phyloP scores from a whole-genome alignment of 179 eudicot species.

The Spinacia oleracea region DNA sequence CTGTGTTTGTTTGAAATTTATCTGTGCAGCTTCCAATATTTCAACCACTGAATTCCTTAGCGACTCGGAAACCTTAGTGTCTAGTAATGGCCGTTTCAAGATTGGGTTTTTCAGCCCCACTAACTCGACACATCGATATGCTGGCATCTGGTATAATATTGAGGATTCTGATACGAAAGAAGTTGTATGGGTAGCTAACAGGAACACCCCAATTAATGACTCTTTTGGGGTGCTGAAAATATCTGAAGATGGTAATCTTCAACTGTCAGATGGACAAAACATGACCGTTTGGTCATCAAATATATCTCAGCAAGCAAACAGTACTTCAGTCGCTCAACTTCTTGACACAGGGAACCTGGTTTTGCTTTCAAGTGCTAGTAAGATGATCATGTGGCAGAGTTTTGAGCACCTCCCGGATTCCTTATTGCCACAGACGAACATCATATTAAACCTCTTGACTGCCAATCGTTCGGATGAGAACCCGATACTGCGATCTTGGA shows the following conservation, averaged over 20 bases:
- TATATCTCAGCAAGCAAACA: constrained; percentile 3
- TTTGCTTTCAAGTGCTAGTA: constrained; percentile 9
- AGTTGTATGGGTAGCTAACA: constrained; percentile 36
- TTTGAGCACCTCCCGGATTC: constrained; percentile 29
- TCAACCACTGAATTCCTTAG: not conserved
- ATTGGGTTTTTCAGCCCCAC: constrained; percentile 31
- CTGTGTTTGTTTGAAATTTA: not conserved
- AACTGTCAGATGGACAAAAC: constrained; percentile 19
- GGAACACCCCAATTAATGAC: constrained; percentile 22
- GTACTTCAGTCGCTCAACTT: constrained; percentile 27
- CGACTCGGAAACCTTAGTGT: constrained; percentile 13
- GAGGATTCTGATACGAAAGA: not conserved
- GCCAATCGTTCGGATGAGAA: not conserved
- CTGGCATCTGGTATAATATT: constrained; percentile 31
- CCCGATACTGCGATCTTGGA: constrained; percentile 30
- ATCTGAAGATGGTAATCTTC: constrained; percentile 32
- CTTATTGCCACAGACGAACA: not conserved
- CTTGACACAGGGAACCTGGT: constrained; percentile 31
- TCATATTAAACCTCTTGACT: not conserved
- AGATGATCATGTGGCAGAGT: constrained; percentile 27
- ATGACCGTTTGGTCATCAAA: constrained; percentile 36
- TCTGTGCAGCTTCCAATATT: constrained; percentile 7
- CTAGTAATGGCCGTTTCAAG: constrained; percentile 10
- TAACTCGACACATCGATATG: constrained; percentile 25
- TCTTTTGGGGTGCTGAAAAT: constrained; percentile 21